Evolutionary conservation across 495 filamentous ascomycete species (phyloP).

Genomic region (Daldinia vernicosa): DNA sequence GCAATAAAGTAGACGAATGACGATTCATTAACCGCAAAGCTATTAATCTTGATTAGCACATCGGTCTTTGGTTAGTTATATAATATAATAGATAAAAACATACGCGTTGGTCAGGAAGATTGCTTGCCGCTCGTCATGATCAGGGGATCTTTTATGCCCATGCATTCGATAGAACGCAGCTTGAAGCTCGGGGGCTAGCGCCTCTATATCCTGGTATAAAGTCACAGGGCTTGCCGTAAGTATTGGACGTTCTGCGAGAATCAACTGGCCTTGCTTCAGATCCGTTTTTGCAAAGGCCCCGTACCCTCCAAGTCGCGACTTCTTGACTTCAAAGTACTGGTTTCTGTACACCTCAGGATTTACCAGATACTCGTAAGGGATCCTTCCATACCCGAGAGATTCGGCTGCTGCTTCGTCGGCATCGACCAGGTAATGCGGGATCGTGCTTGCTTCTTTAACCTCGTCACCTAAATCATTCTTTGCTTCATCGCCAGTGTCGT

Average conservation of each 20-base stretch:
- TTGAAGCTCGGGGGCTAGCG: constrained; percentile 23
- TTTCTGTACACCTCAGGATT: constrained; percentile 25
- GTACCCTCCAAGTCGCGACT: constrained; percentile 40
- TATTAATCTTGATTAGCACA: neutral
- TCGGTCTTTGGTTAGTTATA: neutral
- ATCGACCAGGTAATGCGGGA: neutral
- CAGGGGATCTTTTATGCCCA: constrained; percentile 20
- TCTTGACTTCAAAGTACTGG: constrained; percentile 38
- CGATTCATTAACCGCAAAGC: constrained; percentile 11
- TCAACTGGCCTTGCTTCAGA: constrained; percentile 38
- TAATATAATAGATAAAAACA: constrained; percentile 14
- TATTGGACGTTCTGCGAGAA: constrained; percentile 43
- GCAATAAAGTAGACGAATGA: constrained; percentile 44
- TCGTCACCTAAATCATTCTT: neutral
- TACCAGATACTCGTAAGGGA: constrained; percentile 14
- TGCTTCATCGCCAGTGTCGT: neutral
- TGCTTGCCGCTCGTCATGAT: constrained; percentile 1
- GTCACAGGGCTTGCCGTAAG: constrained; percentile 22
- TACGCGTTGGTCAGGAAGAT: constrained; percentile 46
- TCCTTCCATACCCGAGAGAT: constrained; percentile 15
- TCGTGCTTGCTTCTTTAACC: neutral
- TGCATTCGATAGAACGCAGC: constrained; percentile 20
- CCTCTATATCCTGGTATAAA: constrained; percentile 29
- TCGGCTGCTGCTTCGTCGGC: neutral
- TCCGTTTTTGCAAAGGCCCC: constrained; percentile 46